Evolutionary conservation across 768 basidiomycete genomes (phyloP), one percentile per base, ranked within the genome.

Genomic region (Lentinula sp.): DNA sequence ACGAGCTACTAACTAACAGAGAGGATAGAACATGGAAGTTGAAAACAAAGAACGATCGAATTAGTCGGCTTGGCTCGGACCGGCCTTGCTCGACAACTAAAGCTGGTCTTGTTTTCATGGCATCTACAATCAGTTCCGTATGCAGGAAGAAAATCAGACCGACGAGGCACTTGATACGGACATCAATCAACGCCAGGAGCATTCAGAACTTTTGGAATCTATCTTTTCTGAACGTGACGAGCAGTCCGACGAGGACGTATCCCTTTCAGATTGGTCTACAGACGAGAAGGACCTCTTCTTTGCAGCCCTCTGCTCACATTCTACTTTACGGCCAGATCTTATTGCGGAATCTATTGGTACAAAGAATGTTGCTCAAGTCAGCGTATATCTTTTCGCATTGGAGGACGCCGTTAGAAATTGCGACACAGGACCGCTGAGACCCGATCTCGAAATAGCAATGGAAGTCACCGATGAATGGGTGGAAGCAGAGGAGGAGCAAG

Each of bases 271-370:
- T 61, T 94, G 92, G 92, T 84, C 86, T 3, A 69, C 78, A 0
- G 64, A 73, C n/a, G 93, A 95, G 67, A 87, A 89, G 63, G 77
- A 84, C 32, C 64, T 68, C 0, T 91, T 94, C 73, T 94, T 93
- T 70, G 87, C 83, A 69, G 86, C 81, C 0, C 71, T 94, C 20
- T 72, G 80, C 32, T 70, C 85, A 1, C 75, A 89, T 71, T 93
- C 91, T 18, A 81, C 88, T 28, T 77, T 88, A 46, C 75, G 90
- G 20, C 88, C 91, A 0, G 93, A 94, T 70, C 79, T 93, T 51
- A 87, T 95, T 54, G 85, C 90, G 0, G 77, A 74, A 5, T 80
- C 80, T 53, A 74, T 93, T n/a, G 77, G 77, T 61, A 85, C 87
- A 20, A 91, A 88, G 73, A 82, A 77, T 13, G 76, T 81, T 8